Base-by-base conservation (phyloP, 148 eudicot genomes). In the Fagopyrum esculentum region DNA sequence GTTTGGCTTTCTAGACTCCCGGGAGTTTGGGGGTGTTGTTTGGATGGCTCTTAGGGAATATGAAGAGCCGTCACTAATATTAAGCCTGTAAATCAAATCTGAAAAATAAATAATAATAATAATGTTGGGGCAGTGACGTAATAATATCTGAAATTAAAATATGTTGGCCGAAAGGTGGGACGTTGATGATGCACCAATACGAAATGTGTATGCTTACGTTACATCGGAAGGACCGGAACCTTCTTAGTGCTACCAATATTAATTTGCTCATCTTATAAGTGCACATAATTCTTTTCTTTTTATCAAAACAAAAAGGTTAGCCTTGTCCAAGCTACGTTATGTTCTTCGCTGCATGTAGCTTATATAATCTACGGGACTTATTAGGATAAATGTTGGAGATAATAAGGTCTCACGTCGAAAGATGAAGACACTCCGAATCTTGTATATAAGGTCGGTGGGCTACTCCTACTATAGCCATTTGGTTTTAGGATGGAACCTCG, bases 131-230 rank as follows among this genome's bases (percentile, higher is more conserved):
- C 64, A 3, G 6, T 17, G 12, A 6, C 6, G 8, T 56, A 56
- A 56, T 56, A 56, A 17, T 56, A 56, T 56, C 61, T 56, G 17
- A 56, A 17, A n/a, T n/a, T 29, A 10, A 6, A 4, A 19, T 57
- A 0, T 57, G 69, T 10, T 63, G 44, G 69, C 69, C 69, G 69
- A 63, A 63, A 63, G 45, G 44, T 63, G 15, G 69, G 69, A 63
- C 69, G 69, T 9, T 44, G 44, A 19, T 11, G 17, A 54, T 54
- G 5, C n/a, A 4, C n/a, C 3, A 54, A 54, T 54, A 35, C 40
- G 40, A 35, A 35, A 35, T 35, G 40, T 35, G 17, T 13, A 54
- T 54, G 59, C 6, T 54, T 54, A 0, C 59, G 59, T 54, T 49
- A 49, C 52, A 2, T 49, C 11, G 10, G 19, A 17, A 16, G 19